Evolutionary conservation across 208 protist species (phyloP).

Genomic region (Leishmania arabica): DNA sequence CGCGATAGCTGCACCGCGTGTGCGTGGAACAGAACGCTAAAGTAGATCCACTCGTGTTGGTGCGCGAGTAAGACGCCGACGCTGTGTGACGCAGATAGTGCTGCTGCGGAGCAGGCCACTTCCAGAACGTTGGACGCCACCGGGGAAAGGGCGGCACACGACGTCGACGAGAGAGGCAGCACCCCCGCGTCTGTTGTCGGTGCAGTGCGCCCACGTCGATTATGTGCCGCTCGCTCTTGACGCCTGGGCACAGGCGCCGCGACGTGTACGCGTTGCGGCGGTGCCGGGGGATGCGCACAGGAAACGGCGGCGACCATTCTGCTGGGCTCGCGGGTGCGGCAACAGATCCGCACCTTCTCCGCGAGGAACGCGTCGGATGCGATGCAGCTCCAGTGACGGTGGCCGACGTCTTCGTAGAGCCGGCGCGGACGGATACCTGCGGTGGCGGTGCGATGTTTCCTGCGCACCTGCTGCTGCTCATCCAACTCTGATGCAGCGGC

Average conservation of each 20-base stretch:
- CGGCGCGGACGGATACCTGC: background rate
- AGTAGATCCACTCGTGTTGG: slow-evolving; percentile 34
- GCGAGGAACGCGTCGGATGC: background rate
- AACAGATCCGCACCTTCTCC: background rate
- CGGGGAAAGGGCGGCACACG: background rate
- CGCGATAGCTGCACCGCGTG: slow-evolving; percentile 9
- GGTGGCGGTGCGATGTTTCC: background rate
- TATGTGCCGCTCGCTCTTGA: background rate
- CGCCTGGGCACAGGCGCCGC: background rate
- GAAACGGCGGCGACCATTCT: background rate
- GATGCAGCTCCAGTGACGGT: slow-evolving; percentile 9
- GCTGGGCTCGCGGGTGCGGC: background rate
- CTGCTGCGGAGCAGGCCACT: background rate
- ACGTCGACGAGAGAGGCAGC: background rate
- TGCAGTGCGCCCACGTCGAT: background rate
- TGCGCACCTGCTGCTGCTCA: background rate
- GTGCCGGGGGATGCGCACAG: background rate
- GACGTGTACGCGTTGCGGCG: background rate
- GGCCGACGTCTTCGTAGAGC: slow-evolving; percentile 1
- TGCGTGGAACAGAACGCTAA: slow-evolving; percentile 33
- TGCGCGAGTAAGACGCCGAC: slow-evolving; percentile 45
- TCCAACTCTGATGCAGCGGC: background rate
- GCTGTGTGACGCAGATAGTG: slow-evolving; percentile 5
- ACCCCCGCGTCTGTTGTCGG: background rate
- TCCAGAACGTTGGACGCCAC: background rate